Percentiles rank a stretch among this genome's conserved stretches.
phyloP scores from a whole-genome alignment of 352 stramenopile genomes.

The Pythium vanterpoolii region DNA sequence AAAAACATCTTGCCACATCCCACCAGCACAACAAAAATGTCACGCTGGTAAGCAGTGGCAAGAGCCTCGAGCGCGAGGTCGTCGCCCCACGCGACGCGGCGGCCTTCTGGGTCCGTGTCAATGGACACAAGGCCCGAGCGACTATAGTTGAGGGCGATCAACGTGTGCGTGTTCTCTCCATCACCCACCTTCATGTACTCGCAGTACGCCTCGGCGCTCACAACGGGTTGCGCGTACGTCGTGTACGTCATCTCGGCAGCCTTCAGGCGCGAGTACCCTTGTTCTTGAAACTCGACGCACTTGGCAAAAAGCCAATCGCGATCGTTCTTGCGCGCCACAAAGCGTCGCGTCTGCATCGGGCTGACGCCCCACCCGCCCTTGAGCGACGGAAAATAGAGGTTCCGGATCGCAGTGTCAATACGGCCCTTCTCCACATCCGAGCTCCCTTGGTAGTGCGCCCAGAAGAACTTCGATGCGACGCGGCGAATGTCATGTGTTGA shows the following conservation, averaged over 20 bases:
- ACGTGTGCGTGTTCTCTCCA: slow-evolving; percentile 70
- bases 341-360: slow-evolving; percentile 77
- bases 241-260: slow-evolving; percentile 80
- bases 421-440: slow-evolving; percentile 59
- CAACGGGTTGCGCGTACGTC: slow-evolving; percentile 60
- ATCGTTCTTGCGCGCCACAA: slow-evolving; percentile 60
- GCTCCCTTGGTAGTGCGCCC: slow-evolving; percentile 63
- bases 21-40: slow-evolving; percentile 88
- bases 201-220: slow-evolving; percentile 77
- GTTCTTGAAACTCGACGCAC: slow-evolving; percentile 74
- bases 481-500: slow-evolving; percentile 60
- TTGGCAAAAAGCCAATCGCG: slow-evolving; percentile 76
- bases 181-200: slow-evolving; percentile 84
- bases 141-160: slow-evolving; percentile 83
- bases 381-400: slow-evolving; percentile 82
- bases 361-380: slow-evolving; percentile 82
- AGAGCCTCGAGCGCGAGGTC: slow-evolving; percentile 84
- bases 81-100: slow-evolving; percentile 83
- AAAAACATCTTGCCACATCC: slow-evolving; percentile 89
- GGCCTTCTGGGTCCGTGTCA: slow-evolving; percentile 75
- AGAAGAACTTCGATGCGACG: slow-evolving; percentile 76
- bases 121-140: slow-evolving; percentile 72
- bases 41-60: slow-evolving; percentile 82
- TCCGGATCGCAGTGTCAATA: slow-evolving; percentile 82
- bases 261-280: slow-evolving; percentile 70